Base-by-base conservation (phyloP, 2,329 filamentous ascomycete species). In the Fusarium gaditjirri region DNA sequence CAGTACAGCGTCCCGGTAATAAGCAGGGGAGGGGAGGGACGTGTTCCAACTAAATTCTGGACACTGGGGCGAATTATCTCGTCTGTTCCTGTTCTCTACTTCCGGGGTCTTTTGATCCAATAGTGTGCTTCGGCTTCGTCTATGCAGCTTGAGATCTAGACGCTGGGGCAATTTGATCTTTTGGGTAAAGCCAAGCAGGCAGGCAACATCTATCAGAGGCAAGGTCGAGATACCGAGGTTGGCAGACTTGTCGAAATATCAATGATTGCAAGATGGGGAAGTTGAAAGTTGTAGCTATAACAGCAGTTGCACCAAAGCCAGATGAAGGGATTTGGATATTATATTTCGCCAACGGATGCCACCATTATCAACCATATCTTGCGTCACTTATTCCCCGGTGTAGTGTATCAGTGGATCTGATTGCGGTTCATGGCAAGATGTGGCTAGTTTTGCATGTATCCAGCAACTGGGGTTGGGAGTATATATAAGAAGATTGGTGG, bases 321-420 rank as follows among this genome's bases (percentile, higher is more conserved):
- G 35, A 23, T 61, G 33, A 63, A 68, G 35, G 29, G 38, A 56
- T 52, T 67, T 4, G 8, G 12, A 38, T 33, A 19, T 27, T 65
- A 61, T 70, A 68, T 36, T 16, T 65, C 8, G 10, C 39, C 49
- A 67, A 47, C n/a, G 25, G 12, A 60, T 46, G 53, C 41, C 31
- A 31, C 47, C 47, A 63, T 49, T 25, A 23, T 25, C 25, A 60
- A 50, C 35, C 38, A 47, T 33, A 4, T 17, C 31, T 61, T 71
- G 58, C 70, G 70, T 72, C 70, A 72, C 66, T 59, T 29, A 33
- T 36, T 60, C 54, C 56, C 42, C 54, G 53, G 29, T 54, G 35
- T 41, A 29, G 49, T 33, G 16, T 35, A 19, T 29, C 43, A 3
- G 65, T 69, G 60, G 38, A 68, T 38, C 57, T 1, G 25, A 23